Conservation (phyloP, 305 asterid genomes). For the Petunia hybrid region DNA sequence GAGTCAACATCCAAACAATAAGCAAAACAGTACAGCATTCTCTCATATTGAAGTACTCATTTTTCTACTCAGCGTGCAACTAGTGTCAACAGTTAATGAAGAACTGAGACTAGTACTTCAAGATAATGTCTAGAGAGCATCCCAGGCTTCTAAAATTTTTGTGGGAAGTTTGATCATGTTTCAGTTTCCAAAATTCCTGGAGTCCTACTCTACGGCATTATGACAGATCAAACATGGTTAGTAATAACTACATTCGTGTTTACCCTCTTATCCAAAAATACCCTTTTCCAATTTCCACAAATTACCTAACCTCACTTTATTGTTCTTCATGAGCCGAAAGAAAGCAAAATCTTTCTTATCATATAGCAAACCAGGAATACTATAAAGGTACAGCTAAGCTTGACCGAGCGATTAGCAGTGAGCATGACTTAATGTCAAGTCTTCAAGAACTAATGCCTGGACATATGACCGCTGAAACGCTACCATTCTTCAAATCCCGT, state of each 20-base stretch:
- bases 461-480: background rate
- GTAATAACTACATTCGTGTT: no score
- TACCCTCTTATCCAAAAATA: no score
- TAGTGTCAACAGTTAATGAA: background rate
- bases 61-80: conserved; percentile 15
- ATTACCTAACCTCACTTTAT: no score
- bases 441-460: background rate
- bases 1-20: background rate
- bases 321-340: no score
- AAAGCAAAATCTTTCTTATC: no score
- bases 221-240: no score
- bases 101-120: background rate
- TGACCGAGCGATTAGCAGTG: background rate
- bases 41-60: background rate
- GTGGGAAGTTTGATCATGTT: background rate
- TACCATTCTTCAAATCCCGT: background rate
- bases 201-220: no score
- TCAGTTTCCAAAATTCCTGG: no score
- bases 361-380: no score
- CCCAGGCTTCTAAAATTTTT: background rate
- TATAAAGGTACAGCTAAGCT: background rate
- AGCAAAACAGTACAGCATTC: background rate
- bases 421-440: background rate
- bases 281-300: no score
- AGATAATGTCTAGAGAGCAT: conserved; percentile 4